phyloP scores from a whole-genome alignment of 768 basidiomycete species.

The Termitomyces sp. region DNA sequence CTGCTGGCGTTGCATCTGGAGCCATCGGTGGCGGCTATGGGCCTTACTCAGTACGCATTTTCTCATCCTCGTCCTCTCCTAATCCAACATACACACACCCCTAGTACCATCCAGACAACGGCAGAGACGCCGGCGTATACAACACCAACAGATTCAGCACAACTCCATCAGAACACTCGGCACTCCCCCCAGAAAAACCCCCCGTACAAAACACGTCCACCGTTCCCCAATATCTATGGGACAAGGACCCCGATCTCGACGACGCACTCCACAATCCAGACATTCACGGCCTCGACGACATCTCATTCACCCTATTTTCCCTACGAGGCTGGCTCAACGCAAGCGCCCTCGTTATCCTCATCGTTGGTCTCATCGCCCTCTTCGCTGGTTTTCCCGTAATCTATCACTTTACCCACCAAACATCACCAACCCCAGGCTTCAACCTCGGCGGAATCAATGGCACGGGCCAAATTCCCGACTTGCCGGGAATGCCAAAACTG shows the following conservation, averaged over 20 bases:
- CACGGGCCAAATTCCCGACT: conserved; percentile 79
- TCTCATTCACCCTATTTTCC: conserved; percentile 70
- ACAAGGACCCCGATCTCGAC: conserved; percentile 83
- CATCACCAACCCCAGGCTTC: conserved; percentile 43
- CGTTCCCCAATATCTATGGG: conserved; percentile 71
- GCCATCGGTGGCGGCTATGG: conserved; percentile 78
- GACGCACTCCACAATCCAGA: conserved; percentile 89
- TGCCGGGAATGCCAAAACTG: conserved; percentile 60
- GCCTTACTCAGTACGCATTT: conserved; percentile 69
- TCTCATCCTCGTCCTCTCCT: conserved; percentile 4
- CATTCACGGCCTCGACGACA: conserved; percentile 52
- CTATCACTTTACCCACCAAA: conserved; percentile 37
- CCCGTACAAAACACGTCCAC: conserved; percentile 47
- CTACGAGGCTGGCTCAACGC: conserved; percentile 79
- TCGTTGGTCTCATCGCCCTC: conserved; percentile 63
- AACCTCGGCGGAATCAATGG: conserved; percentile 89
- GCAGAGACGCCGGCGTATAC: conserved; percentile 40
- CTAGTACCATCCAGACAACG: conserved; percentile 54
- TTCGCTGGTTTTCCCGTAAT: conserved; percentile 91
- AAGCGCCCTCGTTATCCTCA: conserved; percentile 64
- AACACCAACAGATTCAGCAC: conserved; percentile 50
- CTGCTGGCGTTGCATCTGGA: conserved; percentile 77
- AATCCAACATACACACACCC: too few species aligned
- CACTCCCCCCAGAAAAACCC: conserved; percentile 23
- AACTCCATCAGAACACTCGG: conserved; percentile 34